Base-by-base conservation (phyloP, 495 filamentous ascomycete species). In the Xylaria intraflava region DNA sequence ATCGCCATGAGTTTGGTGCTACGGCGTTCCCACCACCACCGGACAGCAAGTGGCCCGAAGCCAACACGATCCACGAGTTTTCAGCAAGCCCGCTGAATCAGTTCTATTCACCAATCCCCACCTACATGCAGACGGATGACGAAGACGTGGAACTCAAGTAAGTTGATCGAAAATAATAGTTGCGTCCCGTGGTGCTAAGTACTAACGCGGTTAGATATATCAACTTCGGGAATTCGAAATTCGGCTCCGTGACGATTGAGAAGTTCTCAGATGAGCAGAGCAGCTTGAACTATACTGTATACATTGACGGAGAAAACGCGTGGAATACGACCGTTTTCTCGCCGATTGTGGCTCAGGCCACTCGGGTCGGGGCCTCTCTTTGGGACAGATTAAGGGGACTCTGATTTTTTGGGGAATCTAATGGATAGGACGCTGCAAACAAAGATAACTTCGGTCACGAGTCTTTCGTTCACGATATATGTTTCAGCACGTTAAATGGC, bases 1-100 rank as follows among this genome's bases (percentile, higher is more conserved):
- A 98, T 60, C 71, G 93, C 4, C 93, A 98, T 64, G 93, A 98
- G 67, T 97, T 97, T 65, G 93, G 86, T 23, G 90, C 92, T 0
- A 96, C 91, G 0, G 82, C 83, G 5, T 95, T 95, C 70, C 87
- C 87, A 5, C 87, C 87, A 40, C 87, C 89, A 20, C 70, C 51
- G 31, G 65, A 75, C 14, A 67, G 73, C 20, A 71, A 67, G 46
- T 85, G 81, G 83, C 73, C 76, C 0, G 67, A 80, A 30, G 76
- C 63, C 26, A 74, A 79, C 0, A 82, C 86, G 0, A 82, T 94
- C 1, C 82, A 90, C 59, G 92, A 97, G 69, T 97, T 95, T 65
- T 89, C 84, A 36, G 87, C 85, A 12, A 90, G 88, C 46, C 93
- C 93, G 20, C 64, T 97, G 35, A 92, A 80, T 58, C 94, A 96